A percentile compares a stretch with the other conserved stretches of the same genome.
Evolutionary conservation across 2,329 filamentous ascomycete genomes (phyloP).

Genomic region (Nigrograna mackinnonii): DNA sequence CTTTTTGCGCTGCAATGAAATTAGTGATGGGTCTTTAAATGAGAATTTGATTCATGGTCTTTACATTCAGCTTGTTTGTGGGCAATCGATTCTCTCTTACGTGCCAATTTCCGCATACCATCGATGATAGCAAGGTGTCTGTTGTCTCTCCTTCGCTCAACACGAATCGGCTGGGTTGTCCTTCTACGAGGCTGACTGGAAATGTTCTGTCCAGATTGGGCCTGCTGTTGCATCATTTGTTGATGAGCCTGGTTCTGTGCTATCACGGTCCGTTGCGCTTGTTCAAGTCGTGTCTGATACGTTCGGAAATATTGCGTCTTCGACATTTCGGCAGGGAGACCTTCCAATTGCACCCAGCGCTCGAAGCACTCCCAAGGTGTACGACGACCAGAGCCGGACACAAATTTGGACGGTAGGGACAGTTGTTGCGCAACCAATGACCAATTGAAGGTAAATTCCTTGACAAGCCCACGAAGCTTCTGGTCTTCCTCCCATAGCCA

Average conservation of each 20-base stretch:
- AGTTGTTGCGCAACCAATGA: slow-evolving; percentile 86
- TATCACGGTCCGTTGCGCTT: slow-evolving; percentile 62
- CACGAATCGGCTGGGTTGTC: slow-evolving; percentile 76
- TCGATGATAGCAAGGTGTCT: slow-evolving; percentile 89
- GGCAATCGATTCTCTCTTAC: slow-evolving; percentile 83
- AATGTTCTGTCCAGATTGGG: slow-evolving; percentile 55
- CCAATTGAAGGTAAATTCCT: slow-evolving; percentile 97
- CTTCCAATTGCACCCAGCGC: slow-evolving; percentile 90
- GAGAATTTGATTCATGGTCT: slow-evolving; percentile 11
- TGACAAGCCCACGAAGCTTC: slow-evolving; percentile 80
- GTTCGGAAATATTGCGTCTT: slow-evolving; percentile 94
- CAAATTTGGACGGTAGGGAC: slow-evolving; percentile 72
- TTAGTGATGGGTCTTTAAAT: slow-evolving; percentile 8
- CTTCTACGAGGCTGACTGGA: slow-evolving; percentile 61
- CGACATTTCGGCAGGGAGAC: slow-evolving; percentile 87
- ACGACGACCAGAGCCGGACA: slow-evolving; percentile 84
- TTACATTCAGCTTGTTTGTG: slow-evolving; percentile 85
- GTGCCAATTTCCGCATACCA: slow-evolving; percentile 91
- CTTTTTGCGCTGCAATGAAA: slow-evolving; percentile 46
- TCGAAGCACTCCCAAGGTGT: slow-evolving; percentile 99
- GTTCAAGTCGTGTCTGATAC: slow-evolving; percentile 66
- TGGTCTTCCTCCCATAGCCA: slow-evolving; percentile 93
- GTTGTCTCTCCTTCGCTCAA: slow-evolving; percentile 84
- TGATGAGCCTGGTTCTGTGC: slow-evolving; percentile 60
- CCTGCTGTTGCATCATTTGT: slow-evolving; percentile 58